Base-by-base conservation (phyloP, 495 filamentous ascomycete species). In the Tuber calosporum region DNA sequence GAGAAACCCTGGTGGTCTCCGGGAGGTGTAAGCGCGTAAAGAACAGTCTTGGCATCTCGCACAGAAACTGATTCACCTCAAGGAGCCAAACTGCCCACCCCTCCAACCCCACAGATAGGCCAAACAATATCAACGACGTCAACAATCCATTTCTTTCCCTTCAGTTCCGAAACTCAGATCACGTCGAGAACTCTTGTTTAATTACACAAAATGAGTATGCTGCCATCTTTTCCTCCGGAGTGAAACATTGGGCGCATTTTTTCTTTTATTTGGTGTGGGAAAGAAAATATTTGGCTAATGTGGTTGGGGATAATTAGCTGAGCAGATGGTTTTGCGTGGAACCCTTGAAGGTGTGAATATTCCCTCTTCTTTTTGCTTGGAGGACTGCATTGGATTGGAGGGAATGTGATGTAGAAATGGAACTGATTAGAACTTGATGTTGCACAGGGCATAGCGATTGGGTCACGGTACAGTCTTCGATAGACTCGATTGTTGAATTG, bases 391-490 rank as follows among this genome's bases (percentile, higher is more conserved):
- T 34, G 34, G 43, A 40, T 39, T 68, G 53, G 53, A 15, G 45
- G 53, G 53, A 5, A 43, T 73, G 69, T 38, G 62, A 41, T 40
- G 34, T 67, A 67, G 73, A 74, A 78, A 73, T 75, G 70, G 72
- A 71, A 74, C 70, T 71, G 77, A 69, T 79, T 66, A 41, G 69
- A 72, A 72, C 17, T 73, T 43, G 42, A 69, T 73, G 58, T 70
- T 74, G 71, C 30, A 73, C 75, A 77, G 79, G 79, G 77, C 81
- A 81, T 74, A 89, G 86, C 85, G 88, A 88, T 82, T 90, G 89
- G 89, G 89, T 93, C 82, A 93, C 91, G 83, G 80, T 81, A 79
- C 69, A 77, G 66, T 37, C 58, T 67, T 71, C 71, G 38, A 75
- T 68, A 66, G 9, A 37, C 38, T 38, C 66, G 72, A n/a, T 20